Percentiles rank a stretch among this genome's conserved stretches.
phyloP scores from a whole-genome alignment of 345 rosid species.

The Eucalyptus rudis region DNA sequence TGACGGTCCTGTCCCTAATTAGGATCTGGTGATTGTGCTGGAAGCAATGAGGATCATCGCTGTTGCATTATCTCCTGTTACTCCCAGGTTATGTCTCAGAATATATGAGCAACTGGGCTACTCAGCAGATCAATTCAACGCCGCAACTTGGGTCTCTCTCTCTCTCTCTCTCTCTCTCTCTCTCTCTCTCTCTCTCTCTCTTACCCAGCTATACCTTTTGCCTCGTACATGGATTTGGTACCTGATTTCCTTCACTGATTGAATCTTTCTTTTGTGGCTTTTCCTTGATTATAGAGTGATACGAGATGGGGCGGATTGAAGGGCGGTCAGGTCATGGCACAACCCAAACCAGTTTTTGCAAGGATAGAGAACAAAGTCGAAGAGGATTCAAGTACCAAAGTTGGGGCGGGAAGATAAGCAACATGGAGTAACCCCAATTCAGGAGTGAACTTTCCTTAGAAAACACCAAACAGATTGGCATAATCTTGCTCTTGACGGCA shows the following conservation, averaged over 20 bases:
- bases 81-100: constrained; percentile 59
- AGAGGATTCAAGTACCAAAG: not conserved
- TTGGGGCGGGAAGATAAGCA: not conserved
- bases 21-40: constrained; percentile 82
- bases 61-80: constrained; percentile 57
- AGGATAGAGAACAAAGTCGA: constrained; percentile 47
- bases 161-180: not conserved
- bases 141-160: constrained; percentile 48
- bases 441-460: not conserved
- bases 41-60: constrained; percentile 88
- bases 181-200: not conserved
- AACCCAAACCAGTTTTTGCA: constrained; percentile 70
- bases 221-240: not conserved
- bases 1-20: not conserved
- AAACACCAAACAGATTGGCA: not conserved
- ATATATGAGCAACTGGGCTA: constrained; percentile 84
- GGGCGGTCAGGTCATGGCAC: constrained; percentile 77
- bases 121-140: constrained; percentile 39
- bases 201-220: not conserved
- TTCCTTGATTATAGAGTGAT: constrained; percentile 25
- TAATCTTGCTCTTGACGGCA: not conserved
- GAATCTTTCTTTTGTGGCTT: not conserved
- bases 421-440: not conserved
- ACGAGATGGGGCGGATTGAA: constrained; percentile 91
- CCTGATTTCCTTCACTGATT: not conserved